A percentile compares a stretch with the other conserved stretches of the same genome.
Conservation (phyloP, 345 rosid genomes). For the Theobroma cacao region DNA sequence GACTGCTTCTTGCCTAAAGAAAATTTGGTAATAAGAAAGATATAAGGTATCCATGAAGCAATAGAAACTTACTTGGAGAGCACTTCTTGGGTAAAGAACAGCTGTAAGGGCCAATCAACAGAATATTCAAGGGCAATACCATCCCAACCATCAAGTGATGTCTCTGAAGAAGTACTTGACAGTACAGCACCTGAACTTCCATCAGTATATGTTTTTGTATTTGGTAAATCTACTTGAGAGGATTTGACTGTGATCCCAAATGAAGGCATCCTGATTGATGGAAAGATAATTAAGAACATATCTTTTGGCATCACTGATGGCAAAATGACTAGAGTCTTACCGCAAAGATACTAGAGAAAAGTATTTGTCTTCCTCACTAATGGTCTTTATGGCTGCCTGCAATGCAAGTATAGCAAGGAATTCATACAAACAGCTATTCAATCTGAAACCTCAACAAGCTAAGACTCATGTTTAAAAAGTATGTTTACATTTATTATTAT, state of each 20-base stretch:
- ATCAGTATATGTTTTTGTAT: slow-evolving; percentile 43
- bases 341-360: slow-evolving; percentile 80
- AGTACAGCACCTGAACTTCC: slow-evolving; percentile 39
- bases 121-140: slow-evolving; percentile 89
- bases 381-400: slow-evolving; percentile 93
- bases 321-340: slow-evolving; percentile 39
- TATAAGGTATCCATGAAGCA: slow-evolving; percentile 4
- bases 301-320: slow-evolving; percentile 4
- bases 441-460: slow-evolving; percentile 2
- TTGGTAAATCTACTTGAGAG: slow-evolving; percentile 56
- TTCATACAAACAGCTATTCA: not conserved
- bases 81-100: slow-evolving; percentile 93
- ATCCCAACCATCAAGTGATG: slow-evolving; percentile 86
- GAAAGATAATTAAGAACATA: slow-evolving; percentile 14
- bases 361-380: slow-evolving; percentile 88
- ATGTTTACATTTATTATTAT: not conserved
- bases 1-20: not conserved
- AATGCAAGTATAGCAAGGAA: slow-evolving; percentile 18
- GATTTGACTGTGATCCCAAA: slow-evolving; percentile 76
- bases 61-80: slow-evolving; percentile 74
- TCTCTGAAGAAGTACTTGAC: slow-evolving; percentile 48
- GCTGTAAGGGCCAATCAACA: slow-evolving; percentile 92
- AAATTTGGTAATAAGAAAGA: slow-evolving; percentile 1
- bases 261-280: slow-evolving; percentile 72
- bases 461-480: not conserved